Evolutionary conservation across 768 basidiomycete genomes (phyloP), one percentile per base, ranked within the genome.

Genomic region (Crepidotus variabilis): DNA sequence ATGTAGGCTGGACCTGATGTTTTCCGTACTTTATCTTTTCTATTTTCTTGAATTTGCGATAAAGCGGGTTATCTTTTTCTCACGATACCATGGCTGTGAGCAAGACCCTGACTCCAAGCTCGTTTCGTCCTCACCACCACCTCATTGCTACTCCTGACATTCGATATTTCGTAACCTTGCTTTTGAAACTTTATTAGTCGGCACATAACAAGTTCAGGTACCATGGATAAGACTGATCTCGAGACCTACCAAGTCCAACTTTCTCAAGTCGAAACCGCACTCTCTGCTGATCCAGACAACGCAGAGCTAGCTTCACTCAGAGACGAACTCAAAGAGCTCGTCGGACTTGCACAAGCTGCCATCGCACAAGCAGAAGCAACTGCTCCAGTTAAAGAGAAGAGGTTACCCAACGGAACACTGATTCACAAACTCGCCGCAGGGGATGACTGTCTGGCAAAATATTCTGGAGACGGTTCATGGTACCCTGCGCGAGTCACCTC

Each of bases 241-340:
- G 92, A 94, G 71, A 90, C 90, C 1, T 94, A 93, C 67, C 89
- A 94, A 75, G 88, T 89, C 10, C 90, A 92, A 68, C 86, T 93
- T 57, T 84, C 87, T n/a, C 90, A 94, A 69, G 92, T 94, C 58
- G 90, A 94, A 69, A 72, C 84, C 54, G 88, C 90, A 18, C 85
- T 95, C 48, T 76, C 83, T 50, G 70, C 83, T 43, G 92, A 94
- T 66, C 88, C 91, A 4, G 75, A 76, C 63, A 94, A 92, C 68
- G 63, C 73, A 53, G 91, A 90, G 70, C 85, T 94, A 48, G 71
- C 79, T 36, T 85, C 83, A 24, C 82, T 95, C 51, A 85, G 83
- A 63, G 81, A 83, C 33, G 90, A 94, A 71, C 81, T 95, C 51
- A 79, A 85, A 66, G 85, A 92, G 71, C 90, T 94, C 68, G 92